Base-by-base conservation (phyloP, 441 rosid species). In the Euphorbia corollata region DNA sequence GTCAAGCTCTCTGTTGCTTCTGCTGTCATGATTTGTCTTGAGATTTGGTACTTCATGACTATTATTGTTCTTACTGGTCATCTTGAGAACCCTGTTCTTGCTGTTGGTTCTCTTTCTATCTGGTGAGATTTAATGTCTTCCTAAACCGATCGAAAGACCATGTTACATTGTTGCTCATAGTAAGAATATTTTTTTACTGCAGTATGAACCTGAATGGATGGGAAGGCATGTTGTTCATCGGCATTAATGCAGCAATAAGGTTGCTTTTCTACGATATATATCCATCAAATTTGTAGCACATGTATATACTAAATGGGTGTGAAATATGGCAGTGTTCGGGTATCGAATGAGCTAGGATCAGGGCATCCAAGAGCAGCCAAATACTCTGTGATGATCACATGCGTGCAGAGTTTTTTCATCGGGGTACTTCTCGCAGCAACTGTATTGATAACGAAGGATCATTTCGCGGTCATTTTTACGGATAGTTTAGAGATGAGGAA, bases 281-380 rank as follows among this genome's bases (percentile, higher is more conserved):
- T 27, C 32, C 32, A 27, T 27, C 32, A 27, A 1, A 27, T 27
- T 27, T 27, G 32, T 27, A 27, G 32, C 32, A 27, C 32, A 27
- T 27, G 4, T 27, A 27, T 27, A 36, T 36, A 20, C 6, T 48
- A 6, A 18, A 18, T 18, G 56, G 2, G 8, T 1, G 22, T 51
- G 2, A 6, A 18, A 20, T 18, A 15, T 6, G 64, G 63, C 83
- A 87, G 96, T 67, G 95, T 91, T 24, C 68, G 95, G 61, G 87
- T 89, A 23, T 84, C 98, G 0, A 91, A 91, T 48, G 98, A 87
- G 82, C 87, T 91, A 11, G 96, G 98, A 72, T 91, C 96, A 6
- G 78, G 67, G 65, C 90, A 85, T 72, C 92, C 96, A 8, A 79
- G 95, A 84, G 96, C 95, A 6, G 87, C 92, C 10, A 87, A 87